phyloP scores from a whole-genome alignment of 768 basidiomycete genomes.

The Cyclocybe aegerita region DNA sequence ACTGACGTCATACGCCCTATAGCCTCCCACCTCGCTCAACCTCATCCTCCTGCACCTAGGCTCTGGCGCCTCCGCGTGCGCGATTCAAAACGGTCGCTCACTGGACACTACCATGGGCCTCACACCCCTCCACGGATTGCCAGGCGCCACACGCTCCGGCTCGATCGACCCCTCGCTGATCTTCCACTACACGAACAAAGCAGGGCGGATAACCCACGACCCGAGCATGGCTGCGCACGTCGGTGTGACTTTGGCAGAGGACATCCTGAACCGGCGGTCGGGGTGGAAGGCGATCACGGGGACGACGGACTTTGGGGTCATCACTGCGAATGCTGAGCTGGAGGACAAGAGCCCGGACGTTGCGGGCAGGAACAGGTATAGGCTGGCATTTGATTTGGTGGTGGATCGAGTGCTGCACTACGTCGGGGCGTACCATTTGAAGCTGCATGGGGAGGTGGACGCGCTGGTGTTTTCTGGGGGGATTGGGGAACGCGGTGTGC shows the following conservation, averaged over 20 bases:
- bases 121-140: constrained; percentile 84
- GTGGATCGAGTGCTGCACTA: constrained; percentile 74
- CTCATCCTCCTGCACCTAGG: constrained; percentile 87
- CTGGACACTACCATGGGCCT: constrained; percentile 92
- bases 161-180: constrained; percentile 83
- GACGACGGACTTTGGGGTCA: constrained; percentile 78
- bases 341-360: constrained; percentile 18
- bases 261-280: constrained; percentile 70
- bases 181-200: constrained; percentile 74
- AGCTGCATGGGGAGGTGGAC: constrained; percentile 66
- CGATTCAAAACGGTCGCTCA: constrained; percentile 69
- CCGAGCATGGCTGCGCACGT: constrained; percentile 43
- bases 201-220: constrained; percentile 55
- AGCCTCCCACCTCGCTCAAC: constrained; percentile 53
- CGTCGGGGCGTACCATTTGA: constrained; percentile 73
- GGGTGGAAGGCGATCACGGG: constrained; percentile 82
- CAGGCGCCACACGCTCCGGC: constrained; percentile 86
- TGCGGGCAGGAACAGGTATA: constrained; percentile 34
- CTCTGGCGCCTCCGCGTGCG: constrained; percentile 85
- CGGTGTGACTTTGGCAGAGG: constrained; percentile 64
- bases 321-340: constrained; percentile 46
- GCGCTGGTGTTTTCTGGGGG: constrained; percentile 87
- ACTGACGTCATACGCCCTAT: background rate
- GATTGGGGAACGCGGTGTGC: constrained; percentile 74
- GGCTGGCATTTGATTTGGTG: constrained; percentile 77